A percentile compares a stretch with the other conserved stretches of the same genome.
These are phyloP conservation scores for Chytriomyces hyalinus DNA, from an alignment of 192 early-diverging fungal genomes.

Conservation along the genomic window DNA sequence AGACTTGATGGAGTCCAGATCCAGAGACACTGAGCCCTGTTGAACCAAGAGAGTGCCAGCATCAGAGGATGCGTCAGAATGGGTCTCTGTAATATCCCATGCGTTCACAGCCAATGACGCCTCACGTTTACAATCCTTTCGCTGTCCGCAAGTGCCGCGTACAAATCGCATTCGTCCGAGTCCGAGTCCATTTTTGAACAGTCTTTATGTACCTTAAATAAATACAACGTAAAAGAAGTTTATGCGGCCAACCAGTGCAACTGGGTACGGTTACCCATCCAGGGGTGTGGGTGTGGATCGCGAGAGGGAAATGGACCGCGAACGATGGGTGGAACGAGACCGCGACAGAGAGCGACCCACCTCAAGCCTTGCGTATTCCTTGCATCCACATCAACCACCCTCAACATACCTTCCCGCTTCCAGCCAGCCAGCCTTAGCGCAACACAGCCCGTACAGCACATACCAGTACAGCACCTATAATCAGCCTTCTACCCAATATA, in stretches of 20 bases:
- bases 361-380: not conserved
- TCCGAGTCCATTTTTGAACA: not conserved
- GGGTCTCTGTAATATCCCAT: not conserved
- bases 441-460: too few species aligned
- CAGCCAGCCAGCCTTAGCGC: too few species aligned
- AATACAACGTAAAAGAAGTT: not conserved
- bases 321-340: not conserved
- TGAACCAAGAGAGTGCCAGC: slow-evolving; percentile 1
- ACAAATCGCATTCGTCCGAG: not conserved
- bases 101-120: not conserved
- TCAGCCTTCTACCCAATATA: too few species aligned
- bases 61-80: not conserved
- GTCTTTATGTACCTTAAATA: not conserved
- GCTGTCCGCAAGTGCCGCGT: slow-evolving; percentile 9
- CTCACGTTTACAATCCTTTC: slow-evolving; percentile 25
- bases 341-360: not conserved
- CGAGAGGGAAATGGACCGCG: not conserved
- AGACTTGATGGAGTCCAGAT: not conserved
- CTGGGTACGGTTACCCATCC: not conserved
- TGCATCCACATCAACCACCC: not conserved
- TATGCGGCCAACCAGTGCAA: not conserved
- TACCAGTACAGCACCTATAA: too few species aligned
- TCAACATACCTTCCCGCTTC: too few species aligned
- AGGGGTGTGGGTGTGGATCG: not conserved
- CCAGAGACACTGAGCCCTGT: not conserved